Conservation (phyloP, 192 early-diverging fungal genomes). For the Linnemannia zychae region DNA sequence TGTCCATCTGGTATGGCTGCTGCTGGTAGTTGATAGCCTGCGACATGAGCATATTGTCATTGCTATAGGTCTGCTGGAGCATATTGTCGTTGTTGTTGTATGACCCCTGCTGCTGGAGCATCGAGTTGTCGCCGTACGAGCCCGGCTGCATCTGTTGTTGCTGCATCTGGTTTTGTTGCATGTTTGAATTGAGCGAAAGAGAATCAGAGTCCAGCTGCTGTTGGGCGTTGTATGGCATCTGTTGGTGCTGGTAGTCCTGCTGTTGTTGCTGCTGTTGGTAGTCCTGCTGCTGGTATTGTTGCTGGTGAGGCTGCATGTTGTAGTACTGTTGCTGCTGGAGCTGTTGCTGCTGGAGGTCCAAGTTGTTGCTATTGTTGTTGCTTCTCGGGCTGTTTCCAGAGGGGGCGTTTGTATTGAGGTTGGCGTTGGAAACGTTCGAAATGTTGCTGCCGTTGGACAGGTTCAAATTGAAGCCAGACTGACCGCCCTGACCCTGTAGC, state of each 20-base stretch:
- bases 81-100: slow-evolving; percentile 1
- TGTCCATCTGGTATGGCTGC: slow-evolving; percentile 10
- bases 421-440: slow-evolving; percentile 22
- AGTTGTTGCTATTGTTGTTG: slow-evolving; percentile 26
- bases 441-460: slow-evolving; percentile 32
- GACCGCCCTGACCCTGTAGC: slow-evolving; percentile 20
- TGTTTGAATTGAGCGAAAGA: slow-evolving; percentile 16
- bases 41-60: slow-evolving; percentile 20
- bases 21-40: slow-evolving; percentile 32
- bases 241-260: neutral
- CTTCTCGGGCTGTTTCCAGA: slow-evolving; percentile 37
- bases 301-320: slow-evolving; percentile 17
- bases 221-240: neutral
- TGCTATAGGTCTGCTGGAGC: slow-evolving; percentile 12
- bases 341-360: slow-evolving; percentile 26
- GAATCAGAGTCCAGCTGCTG: slow-evolving; percentile 19
- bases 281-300: slow-evolving; percentile 23
- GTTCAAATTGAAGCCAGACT: slow-evolving; percentile 23
- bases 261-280: slow-evolving; percentile 10
- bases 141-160: slow-evolving; percentile 21
- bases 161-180: slow-evolving; percentile 23
- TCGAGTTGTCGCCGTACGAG: slow-evolving; percentile 22
- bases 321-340: slow-evolving; percentile 18
- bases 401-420: neutral
- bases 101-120: neutral